Evolutionary conservation across 176 grass and related monocot genomes (phyloP).

Genomic region (Urochloa ruziziensis): DNA sequence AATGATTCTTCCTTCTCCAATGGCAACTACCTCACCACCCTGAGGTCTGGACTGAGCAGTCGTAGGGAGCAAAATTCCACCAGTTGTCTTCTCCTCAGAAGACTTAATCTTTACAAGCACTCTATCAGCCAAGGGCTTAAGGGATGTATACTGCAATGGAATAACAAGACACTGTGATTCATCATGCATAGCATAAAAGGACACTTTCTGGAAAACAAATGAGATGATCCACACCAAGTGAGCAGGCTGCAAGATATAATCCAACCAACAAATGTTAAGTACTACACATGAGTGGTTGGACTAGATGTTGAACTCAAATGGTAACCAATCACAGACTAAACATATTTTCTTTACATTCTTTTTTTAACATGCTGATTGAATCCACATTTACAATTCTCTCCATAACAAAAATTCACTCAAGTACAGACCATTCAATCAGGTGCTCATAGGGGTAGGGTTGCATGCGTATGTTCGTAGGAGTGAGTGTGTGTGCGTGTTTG

Average conservation of each 20-base stretch:
- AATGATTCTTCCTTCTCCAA: slow-evolving; percentile 68
- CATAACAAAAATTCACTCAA: neutral
- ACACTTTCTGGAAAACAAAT: slow-evolving; percentile 16
- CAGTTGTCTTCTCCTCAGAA: slow-evolving; percentile 67
- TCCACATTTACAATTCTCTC: neutral
- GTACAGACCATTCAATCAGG: neutral
- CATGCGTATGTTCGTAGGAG: no score
- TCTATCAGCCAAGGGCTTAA: slow-evolving; percentile 78
- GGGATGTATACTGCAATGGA: slow-evolving; percentile 57
- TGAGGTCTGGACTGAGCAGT: slow-evolving; percentile 67
- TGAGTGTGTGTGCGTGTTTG: no score
- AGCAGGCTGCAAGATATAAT: neutral
- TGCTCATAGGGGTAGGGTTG: no score
- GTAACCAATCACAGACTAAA: neutral
- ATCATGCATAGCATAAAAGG: neutral
- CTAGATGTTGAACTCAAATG: slow-evolving; percentile 1
- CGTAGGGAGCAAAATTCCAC: slow-evolving; percentile 74
- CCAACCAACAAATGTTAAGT: neutral
- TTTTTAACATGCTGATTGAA: neutral
- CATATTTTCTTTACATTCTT: neutral
- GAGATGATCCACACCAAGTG: neutral
- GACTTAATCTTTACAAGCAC: slow-evolving; percentile 84
- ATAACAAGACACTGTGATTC: slow-evolving; percentile 8
- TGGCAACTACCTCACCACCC: slow-evolving; percentile 69
- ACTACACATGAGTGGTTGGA: neutral